These are phyloP conservation scores for Lodderomyces theae DNA, from an alignment of 1,139 yeast species.

Conservation along the genomic window DNA sequence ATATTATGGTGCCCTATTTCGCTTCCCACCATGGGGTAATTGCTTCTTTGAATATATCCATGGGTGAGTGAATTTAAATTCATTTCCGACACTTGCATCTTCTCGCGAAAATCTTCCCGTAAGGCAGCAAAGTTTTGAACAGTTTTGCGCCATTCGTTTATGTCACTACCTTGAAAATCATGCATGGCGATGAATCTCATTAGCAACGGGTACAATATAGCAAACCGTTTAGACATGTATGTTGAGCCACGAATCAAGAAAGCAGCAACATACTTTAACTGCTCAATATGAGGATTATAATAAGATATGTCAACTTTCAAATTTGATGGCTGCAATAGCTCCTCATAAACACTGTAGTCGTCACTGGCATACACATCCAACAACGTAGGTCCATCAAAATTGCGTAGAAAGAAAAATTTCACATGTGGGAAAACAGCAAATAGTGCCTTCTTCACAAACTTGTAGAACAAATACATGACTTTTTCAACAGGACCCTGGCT, in stretches of 20 bases:
- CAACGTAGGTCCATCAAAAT: constrained; percentile 45
- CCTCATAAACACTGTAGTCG: constrained; percentile 28
- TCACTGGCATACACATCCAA: constrained; percentile 33
- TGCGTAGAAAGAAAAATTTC: constrained; percentile 39
- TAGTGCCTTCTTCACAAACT: constrained; percentile 33
- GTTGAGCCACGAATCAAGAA: constrained; percentile 34
- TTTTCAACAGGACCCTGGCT: constrained; percentile 32
- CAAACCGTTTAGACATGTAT: constrained; percentile 27
- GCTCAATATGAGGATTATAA: constrained; percentile 19
- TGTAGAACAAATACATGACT: constrained; percentile 34
- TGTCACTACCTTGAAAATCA: constrained; percentile 30
- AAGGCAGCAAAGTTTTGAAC: constrained; percentile 26
- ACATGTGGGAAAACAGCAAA: constrained; percentile 43
- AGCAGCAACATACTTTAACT: constrained; percentile 27
- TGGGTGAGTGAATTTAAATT: constrained; percentile 26
- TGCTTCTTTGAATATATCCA: constrained; percentile 25
- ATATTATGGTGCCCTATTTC: constrained; percentile 1
- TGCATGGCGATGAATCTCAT: constrained; percentile 27
- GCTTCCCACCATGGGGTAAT: constrained; percentile 24
- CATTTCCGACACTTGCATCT: constrained; percentile 27
- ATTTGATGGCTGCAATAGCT: constrained; percentile 9
- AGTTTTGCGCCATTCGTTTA: constrained; percentile 29
- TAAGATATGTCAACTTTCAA: not conserved
- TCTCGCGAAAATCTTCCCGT: constrained; percentile 25
- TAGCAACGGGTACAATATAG: constrained; percentile 20